These are phyloP conservation scores for Quambalaria eucalypti DNA, from an alignment of 1,284 basidiomycete species.

Conservation along the genomic window DNA sequence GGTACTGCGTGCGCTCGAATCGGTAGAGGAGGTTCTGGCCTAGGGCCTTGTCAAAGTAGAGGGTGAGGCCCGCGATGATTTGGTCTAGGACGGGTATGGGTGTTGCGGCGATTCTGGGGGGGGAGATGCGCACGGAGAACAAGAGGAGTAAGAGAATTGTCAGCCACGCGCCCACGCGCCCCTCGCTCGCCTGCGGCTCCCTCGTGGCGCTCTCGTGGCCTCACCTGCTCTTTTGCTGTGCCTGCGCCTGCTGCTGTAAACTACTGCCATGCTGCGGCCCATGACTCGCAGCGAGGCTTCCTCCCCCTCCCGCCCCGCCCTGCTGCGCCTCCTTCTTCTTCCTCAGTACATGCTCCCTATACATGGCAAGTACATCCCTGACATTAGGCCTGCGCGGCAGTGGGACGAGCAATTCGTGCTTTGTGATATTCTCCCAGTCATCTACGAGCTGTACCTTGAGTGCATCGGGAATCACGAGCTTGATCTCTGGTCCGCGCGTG, in stretches of 20 bases:
- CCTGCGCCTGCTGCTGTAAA: neutral
- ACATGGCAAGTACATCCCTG: conserved; percentile 67
- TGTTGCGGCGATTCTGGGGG: conserved; percentile 42
- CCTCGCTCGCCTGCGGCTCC: neutral
- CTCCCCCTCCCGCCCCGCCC: neutral
- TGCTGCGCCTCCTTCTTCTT: conserved; percentile 4
- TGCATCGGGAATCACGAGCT: conserved; percentile 75
- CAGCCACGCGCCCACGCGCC: neutral
- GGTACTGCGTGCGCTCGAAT: conserved; percentile 86
- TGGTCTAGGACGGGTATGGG: conserved; percentile 60
- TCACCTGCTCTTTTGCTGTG: neutral
- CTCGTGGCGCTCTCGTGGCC: neutral
- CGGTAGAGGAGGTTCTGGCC: conserved; percentile 86
- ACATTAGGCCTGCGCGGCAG: conserved; percentile 77
- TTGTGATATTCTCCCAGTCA: conserved; percentile 96
- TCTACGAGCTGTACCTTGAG: conserved; percentile 86
- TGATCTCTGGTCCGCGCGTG: conserved; percentile 75
- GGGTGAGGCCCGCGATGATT: conserved; percentile 74
- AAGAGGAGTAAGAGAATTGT: conserved; percentile 6
- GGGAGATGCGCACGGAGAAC: neutral
- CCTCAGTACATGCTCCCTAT: conserved; percentile 46
- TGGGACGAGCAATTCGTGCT: conserved; percentile 74
- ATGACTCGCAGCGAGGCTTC: too few relatives aligned
- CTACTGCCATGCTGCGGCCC: too few relatives aligned
- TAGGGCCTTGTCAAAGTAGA: conserved; percentile 86